Evolutionary conservation across 2,329 filamentous ascomycete genomes (phyloP).

Genomic region (Xylariales sp.): DNA sequence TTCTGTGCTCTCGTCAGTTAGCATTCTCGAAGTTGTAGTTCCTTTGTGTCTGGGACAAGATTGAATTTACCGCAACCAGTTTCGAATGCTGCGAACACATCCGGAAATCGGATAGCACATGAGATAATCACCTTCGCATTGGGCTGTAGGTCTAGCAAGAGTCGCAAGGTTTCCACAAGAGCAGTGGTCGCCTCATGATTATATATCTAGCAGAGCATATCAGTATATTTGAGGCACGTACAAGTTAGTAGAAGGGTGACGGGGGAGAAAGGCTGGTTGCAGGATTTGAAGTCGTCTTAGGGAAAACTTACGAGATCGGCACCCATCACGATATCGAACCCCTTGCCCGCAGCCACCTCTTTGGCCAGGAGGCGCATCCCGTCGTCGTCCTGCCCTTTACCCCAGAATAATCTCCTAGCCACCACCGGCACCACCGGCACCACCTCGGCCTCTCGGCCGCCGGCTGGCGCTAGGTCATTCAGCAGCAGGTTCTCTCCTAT

Average conservation of each 20-base stretch:
- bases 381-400: too few species aligned
- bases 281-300: too few species aligned
- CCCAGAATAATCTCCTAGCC: too few species aligned
- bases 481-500: conserved; percentile 48
- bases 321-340: conserved; percentile 66
- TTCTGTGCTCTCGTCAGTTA: neutral
- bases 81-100: conserved; percentile 61
- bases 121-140: conserved; percentile 59
- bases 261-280: too few species aligned
- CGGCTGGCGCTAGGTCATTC: too few species aligned
- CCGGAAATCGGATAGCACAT: conserved; percentile 65
- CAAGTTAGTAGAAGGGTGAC: too few species aligned
- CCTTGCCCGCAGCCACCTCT: too few species aligned
- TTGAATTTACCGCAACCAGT: neutral
- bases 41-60: neutral
- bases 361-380: too few species aligned
- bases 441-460: too few species aligned
- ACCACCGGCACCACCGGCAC: too few species aligned
- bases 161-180: conserved; percentile 60
- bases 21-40: neutral
- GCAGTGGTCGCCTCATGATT: conserved; percentile 59
- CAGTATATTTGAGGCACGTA: too few species aligned
- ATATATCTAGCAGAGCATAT: conserved; percentile 55
- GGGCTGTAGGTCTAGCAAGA: conserved; percentile 55
- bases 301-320: conserved; percentile 67